Evolutionary conservation across 2,329 filamentous ascomycete genomes (phyloP).

Genomic region (Calycina herbarum): DNA sequence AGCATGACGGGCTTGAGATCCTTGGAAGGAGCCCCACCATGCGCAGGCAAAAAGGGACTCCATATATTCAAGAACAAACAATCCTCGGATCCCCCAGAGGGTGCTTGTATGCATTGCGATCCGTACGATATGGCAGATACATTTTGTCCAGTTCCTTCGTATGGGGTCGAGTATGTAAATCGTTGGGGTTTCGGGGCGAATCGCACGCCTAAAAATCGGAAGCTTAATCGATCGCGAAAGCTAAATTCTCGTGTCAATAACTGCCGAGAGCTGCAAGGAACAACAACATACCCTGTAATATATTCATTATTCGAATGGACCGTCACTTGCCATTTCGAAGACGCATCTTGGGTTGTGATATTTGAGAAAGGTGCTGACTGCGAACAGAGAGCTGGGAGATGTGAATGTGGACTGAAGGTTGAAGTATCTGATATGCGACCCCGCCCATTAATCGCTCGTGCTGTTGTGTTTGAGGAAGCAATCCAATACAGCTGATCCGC

Average conservation of each 20-base stretch:
- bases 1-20: slow-evolving; percentile 38
- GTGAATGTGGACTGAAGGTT: slow-evolving; percentile 28
- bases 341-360: slow-evolving; percentile 37
- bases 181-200: slow-evolving; percentile 29
- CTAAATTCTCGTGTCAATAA: slow-evolving; percentile 15
- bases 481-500: slow-evolving; percentile 28
- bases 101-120: slow-evolving; percentile 45
- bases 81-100: slow-evolving; percentile 45
- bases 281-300: slow-evolving; percentile 44
- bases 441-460: slow-evolving; percentile 22
- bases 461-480: slow-evolving; percentile 12
- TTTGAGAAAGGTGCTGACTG: slow-evolving; percentile 42
- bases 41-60: slow-evolving; percentile 46
- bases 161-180: slow-evolving; percentile 44
- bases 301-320: slow-evolving; percentile 45
- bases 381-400: slow-evolving; percentile 51
- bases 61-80: slow-evolving; percentile 58
- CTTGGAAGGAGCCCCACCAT: slow-evolving; percentile 13
- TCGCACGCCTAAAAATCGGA: slow-evolving; percentile 34
- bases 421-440: slow-evolving; percentile 34
- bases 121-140: slow-evolving; percentile 47
- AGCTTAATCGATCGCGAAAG: slow-evolving; percentile 50
- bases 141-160: slow-evolving; percentile 43
- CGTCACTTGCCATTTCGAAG: slow-evolving; percentile 41
- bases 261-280: not conserved